Evolutionary conservation across 306 rosid genomes (phyloP).

Genomic region (Quercus wislizeni): DNA sequence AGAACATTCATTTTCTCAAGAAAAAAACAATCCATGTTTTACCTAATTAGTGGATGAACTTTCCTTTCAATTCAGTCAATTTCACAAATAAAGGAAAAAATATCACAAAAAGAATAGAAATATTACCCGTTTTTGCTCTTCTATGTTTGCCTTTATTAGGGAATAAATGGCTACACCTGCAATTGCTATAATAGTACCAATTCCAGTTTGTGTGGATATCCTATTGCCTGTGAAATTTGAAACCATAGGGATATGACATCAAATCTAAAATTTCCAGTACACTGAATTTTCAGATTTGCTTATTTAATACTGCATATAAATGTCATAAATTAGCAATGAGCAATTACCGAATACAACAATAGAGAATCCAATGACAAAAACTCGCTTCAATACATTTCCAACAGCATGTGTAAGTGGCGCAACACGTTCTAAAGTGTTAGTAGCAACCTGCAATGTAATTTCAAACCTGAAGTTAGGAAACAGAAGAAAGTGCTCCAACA

Average conservation of each 20-base stretch:
- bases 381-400: slow-evolving; percentile 79
- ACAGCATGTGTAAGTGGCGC: slow-evolving; percentile 83
- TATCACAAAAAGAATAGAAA: not conserved
- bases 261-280: not conserved
- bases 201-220: slow-evolving; percentile 74
- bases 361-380: slow-evolving; percentile 78
- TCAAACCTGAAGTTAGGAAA: not conserved
- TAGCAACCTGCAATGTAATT: slow-evolving; percentile 52
- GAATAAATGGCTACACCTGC: slow-evolving; percentile 82
- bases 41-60: not conserved
- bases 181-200: slow-evolving; percentile 69
- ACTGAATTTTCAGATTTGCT: not conserved
- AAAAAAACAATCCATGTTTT: not conserved
- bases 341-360: slow-evolving; percentile 67
- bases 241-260: slow-evolving; percentile 1
- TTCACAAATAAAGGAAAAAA: not conserved
- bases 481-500: not conserved
- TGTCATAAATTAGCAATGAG: not conserved
- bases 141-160: slow-evolving; percentile 65
- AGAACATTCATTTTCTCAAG: not conserved
- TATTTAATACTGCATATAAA: not conserved
- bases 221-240: slow-evolving; percentile 48
- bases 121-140: slow-evolving; percentile 62
- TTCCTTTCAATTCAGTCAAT: not conserved
- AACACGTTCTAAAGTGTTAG: slow-evolving; percentile 73